Evolutionary conservation across 129 eudicot genomes (phyloP).

Genomic region (Tagetes erecta): DNA sequence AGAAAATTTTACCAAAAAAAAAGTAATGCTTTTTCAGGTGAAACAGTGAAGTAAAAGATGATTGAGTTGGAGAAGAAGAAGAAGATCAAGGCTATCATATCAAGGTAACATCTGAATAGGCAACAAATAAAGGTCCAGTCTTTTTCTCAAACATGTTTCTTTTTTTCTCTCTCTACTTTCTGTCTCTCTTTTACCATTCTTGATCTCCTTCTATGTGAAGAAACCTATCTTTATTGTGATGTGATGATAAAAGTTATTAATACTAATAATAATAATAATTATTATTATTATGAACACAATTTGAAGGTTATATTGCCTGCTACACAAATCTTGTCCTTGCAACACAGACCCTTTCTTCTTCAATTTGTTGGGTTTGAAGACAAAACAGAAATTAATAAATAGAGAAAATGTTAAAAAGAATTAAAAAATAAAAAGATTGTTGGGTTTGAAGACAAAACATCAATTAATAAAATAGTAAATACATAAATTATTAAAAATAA

Average conservation of each 20-base stretch:
- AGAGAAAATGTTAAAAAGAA: not conserved
- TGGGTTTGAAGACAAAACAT: slow-evolving; percentile 59
- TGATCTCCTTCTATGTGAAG: slow-evolving; percentile 15
- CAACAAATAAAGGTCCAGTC: slow-evolving; percentile 49
- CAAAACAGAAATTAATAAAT: slow-evolving; percentile 30
- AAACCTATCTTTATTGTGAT: not conserved
- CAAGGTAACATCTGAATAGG: slow-evolving; percentile 52
- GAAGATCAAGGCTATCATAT: slow-evolving; percentile 61
- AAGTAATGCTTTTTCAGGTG: not conserved
- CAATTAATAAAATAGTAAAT: too few relatives aligned
- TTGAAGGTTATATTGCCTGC: slow-evolving; percentile 46
- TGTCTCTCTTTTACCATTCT: slow-evolving; percentile 39
- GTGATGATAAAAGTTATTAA: not conserved
- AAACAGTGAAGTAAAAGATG: not conserved
- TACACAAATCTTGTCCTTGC: slow-evolving; percentile 70
- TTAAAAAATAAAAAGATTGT: slow-evolving; percentile 19
- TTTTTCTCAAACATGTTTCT: slow-evolving; percentile 47
- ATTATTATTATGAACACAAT: slow-evolving; percentile 27
- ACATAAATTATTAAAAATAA: not conserved
- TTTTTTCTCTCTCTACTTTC: slow-evolving; percentile 36
- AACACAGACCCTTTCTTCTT: slow-evolving; percentile 40
- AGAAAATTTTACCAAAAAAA: not conserved
- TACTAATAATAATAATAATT: not conserved
- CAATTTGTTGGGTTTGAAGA: slow-evolving; percentile 73
- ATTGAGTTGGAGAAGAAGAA: slow-evolving; percentile 17